Evolutionary conservation across 768 basidiomycete genomes (phyloP), one percentile per base, ranked within the genome.

Genomic region (Udeniomyces megalosporus): DNA sequence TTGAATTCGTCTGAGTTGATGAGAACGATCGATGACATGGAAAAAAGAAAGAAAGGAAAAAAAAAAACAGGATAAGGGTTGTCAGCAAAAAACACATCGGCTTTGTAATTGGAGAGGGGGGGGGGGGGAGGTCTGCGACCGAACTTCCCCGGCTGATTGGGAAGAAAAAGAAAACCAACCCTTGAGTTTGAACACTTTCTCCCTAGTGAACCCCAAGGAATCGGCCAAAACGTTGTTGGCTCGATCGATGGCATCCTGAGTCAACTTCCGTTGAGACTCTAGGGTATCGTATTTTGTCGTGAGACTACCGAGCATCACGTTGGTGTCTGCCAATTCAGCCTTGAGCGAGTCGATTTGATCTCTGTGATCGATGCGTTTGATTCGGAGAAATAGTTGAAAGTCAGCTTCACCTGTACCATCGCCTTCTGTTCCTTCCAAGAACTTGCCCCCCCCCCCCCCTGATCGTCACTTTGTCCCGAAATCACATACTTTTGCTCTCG

Each of bases 141-240:
- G 31, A 20, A 7, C 22, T 17, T 3, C 22, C 17, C 10, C 8
- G 22, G 31, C 22, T 52, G 24, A 3, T 7, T 3, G 54, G 46
- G 45, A 42, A 55, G 11, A 0, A n/a, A n/a, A n/a, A n/a, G n/a
- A n/a, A n/a, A 28, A 66, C 71, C 67, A 58, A 72, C 73, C 70
- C 61, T 71, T 70, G n/a, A 74, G 66, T 20, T 68, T 60, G 12
- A 66, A 61, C 4, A 71, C 67, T 53, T 71, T 70, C 15, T 68
- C 68, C 42, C 68, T 67, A 4, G 72, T 71, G 63, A 70, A 74
- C 6, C 62, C 67, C 29, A 66, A 63, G 11, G 65, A 62, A 52
- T 72, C 71, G 49, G 72, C 72, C 58, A 69, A 73, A 32, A 68
- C 67, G 45, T 63, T 61, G 60, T 66, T 67, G 22, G 73, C 74